A percentile compares a stretch with the other conserved stretches of the same genome.
phyloP scores from a whole-genome alignment of 306 rosid genomes.

The Dalbergia oliveri region DNA sequence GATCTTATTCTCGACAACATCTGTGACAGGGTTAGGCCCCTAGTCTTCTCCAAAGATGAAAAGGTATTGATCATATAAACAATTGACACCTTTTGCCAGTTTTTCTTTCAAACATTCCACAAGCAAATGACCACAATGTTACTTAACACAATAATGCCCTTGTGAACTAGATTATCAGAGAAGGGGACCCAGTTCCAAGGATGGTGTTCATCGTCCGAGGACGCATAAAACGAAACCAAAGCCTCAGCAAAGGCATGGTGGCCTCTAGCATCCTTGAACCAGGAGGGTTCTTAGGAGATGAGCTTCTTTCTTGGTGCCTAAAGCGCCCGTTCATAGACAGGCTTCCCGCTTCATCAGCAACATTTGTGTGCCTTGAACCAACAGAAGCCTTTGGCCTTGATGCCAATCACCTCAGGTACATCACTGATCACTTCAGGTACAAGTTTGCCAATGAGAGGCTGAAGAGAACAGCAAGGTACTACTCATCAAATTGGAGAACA shows the following conservation, averaged over 20 bases:
- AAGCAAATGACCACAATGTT: background rate
- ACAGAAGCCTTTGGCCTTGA: constrained; percentile 86
- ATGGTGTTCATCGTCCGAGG: constrained; percentile 91
- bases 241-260: constrained; percentile 91
- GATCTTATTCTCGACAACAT: constrained; percentile 97
- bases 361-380: constrained; percentile 77
- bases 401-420: constrained; percentile 73
- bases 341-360: constrained; percentile 91
- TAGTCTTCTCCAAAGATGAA: constrained; percentile 90
- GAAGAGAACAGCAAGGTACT: constrained; percentile 90
- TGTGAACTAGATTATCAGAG: constrained; percentile 80
- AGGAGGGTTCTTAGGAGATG: constrained; percentile 93
- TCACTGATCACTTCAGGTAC: constrained; percentile 94
- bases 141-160: background rate
- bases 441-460: constrained; percentile 91
- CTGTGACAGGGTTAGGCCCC: constrained; percentile 86
- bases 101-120: background rate
- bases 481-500: constrained; percentile 98
- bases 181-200: constrained; percentile 94
- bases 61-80: constrained; percentile 63
- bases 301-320: constrained; percentile 94
- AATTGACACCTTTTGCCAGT: background rate
- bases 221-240: constrained; percentile 71
- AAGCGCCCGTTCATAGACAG: constrained; percentile 86
- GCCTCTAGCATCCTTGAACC: constrained; percentile 85